A percentile compares a stretch with the other conserved stretches of the same genome.
Conservation (phyloP, 176 grass and related monocot species). For the Ensete glaucum region DNA sequence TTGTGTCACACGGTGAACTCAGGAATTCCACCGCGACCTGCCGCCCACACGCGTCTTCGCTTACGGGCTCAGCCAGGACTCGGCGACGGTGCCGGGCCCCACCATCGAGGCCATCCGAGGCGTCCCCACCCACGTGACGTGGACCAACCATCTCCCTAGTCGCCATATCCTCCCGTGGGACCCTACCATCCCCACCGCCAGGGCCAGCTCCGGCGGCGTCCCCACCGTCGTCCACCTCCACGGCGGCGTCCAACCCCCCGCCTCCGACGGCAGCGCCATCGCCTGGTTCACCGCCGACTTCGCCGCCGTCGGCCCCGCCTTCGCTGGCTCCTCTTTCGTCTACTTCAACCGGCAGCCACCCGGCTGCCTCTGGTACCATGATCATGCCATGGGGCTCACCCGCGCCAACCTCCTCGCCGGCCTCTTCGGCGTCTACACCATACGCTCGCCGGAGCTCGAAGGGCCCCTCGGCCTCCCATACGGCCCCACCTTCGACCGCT, state of each 20-base stretch:
- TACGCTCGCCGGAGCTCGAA: constrained; percentile 23
- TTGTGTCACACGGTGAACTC: not conserved
- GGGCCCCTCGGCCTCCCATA: constrained; percentile 26
- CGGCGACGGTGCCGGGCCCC: constrained; percentile 50
- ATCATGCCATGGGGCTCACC: constrained; percentile 66
- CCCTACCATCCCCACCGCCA: constrained; percentile 19
- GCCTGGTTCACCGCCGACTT: constrained; percentile 61
- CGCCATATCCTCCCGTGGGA: constrained; percentile 60
- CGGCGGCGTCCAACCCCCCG: constrained; percentile 70
- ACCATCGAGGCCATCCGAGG: constrained; percentile 56
- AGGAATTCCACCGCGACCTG: constrained; percentile 85
- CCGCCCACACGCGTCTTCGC: constrained; percentile 53
- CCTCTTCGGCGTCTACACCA: constrained; percentile 49
- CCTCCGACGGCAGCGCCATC: constrained; percentile 55
- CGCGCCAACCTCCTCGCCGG: constrained; percentile 74
- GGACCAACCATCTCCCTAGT: constrained; percentile 54
- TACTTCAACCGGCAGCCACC: constrained; percentile 66
- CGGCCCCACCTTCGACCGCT: constrained; percentile 34
- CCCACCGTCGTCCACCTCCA: constrained; percentile 80
- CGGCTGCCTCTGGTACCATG: constrained; percentile 72
- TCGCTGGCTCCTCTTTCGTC: constrained; percentile 22
- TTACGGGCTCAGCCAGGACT: constrained; percentile 31
- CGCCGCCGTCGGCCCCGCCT: constrained; percentile 30
- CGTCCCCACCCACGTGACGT: constrained; percentile 47
- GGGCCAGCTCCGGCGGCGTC: constrained; percentile 24